Conservation (phyloP, 2,329 filamentous ascomycete species). For the Aureobasidium lini region DNA sequence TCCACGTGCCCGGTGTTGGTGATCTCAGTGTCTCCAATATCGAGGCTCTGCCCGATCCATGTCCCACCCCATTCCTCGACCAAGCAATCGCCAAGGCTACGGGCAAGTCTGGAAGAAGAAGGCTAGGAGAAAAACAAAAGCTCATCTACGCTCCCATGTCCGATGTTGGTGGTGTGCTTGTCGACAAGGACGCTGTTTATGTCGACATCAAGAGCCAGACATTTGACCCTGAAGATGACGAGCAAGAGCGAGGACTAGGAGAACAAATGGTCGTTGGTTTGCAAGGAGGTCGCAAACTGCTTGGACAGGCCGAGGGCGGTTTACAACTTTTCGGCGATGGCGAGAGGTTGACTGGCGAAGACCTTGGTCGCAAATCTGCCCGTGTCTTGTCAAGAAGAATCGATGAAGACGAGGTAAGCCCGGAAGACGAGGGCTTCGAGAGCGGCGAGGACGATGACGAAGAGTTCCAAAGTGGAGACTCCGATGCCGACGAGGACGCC, state of each 20-base stretch:
- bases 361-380: conserved; percentile 46
- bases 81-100: conserved; percentile 76
- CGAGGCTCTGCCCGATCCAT: conserved; percentile 86
- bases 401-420: conserved; percentile 44
- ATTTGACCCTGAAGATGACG: conserved; percentile 59
- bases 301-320: conserved; percentile 75
- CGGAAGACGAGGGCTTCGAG: conserved; percentile 42
- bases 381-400: conserved; percentile 43
- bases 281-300: conserved; percentile 70
- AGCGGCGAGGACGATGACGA: conserved; percentile 50
- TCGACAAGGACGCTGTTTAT: conserved; percentile 96
- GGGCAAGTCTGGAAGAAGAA: conserved; percentile 71
- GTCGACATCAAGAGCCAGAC: conserved; percentile 65
- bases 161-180: conserved; percentile 88
- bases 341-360: conserved; percentile 52
- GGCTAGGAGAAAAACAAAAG: conserved; percentile 94
- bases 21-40: conserved; percentile 79
- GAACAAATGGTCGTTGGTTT: conserved; percentile 90
- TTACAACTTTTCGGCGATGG: conserved; percentile 81
- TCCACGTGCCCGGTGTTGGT: conserved; percentile 88
- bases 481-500: conserved; percentile 36
- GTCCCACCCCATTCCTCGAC: conserved; percentile 86
- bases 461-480: conserved; percentile 45
- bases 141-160: conserved; percentile 96
- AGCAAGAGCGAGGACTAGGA: conserved; percentile 76